Conservation (phyloP, 805 yeast species). For the Lachancea lanzarotensis region DNA sequence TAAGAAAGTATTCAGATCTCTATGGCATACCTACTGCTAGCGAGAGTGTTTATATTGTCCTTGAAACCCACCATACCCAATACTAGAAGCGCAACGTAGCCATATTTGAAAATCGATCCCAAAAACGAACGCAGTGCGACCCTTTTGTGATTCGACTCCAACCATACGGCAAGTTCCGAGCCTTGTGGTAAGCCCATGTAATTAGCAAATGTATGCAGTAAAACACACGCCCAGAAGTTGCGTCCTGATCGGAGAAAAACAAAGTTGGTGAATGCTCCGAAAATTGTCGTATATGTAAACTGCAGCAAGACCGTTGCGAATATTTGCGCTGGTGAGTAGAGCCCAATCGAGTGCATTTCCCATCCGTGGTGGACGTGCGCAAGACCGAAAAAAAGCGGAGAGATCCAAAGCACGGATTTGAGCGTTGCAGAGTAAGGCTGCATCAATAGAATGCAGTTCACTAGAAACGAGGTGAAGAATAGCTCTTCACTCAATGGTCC, state of each 20-base stretch:
- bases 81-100: slow-evolving; percentile 17
- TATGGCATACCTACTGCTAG: slow-evolving; percentile 2
- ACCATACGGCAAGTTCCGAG: slow-evolving; percentile 16
- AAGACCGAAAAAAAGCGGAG: slow-evolving; percentile 30
- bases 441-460: slow-evolving; percentile 17
- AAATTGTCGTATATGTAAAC: slow-evolving; percentile 27
- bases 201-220: slow-evolving; percentile 28
- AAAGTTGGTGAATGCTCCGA: slow-evolving; percentile 30
- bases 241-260: slow-evolving; percentile 27
- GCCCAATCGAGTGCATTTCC: slow-evolving; percentile 19
- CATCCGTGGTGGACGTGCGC: slow-evolving; percentile 33
- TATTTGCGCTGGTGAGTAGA: slow-evolving; percentile 13
- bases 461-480: slow-evolving; percentile 29
- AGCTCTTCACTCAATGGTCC: slow-evolving; percentile 33
- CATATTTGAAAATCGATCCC: slow-evolving; percentile 20
- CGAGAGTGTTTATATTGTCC: slow-evolving; percentile 6
- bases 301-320: slow-evolving; percentile 20
- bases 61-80: slow-evolving; percentile 19
- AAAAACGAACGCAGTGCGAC: not conserved
- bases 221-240: slow-evolving; percentile 27
- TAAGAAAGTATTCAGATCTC: not conserved
- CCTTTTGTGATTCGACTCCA: not conserved
- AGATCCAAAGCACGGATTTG: slow-evolving; percentile 15
- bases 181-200: slow-evolving; percentile 31
- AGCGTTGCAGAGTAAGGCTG: not conserved